Base-by-base conservation (phyloP, 164 flowering plant genomes). In the Paratinospora sagittata region DNA sequence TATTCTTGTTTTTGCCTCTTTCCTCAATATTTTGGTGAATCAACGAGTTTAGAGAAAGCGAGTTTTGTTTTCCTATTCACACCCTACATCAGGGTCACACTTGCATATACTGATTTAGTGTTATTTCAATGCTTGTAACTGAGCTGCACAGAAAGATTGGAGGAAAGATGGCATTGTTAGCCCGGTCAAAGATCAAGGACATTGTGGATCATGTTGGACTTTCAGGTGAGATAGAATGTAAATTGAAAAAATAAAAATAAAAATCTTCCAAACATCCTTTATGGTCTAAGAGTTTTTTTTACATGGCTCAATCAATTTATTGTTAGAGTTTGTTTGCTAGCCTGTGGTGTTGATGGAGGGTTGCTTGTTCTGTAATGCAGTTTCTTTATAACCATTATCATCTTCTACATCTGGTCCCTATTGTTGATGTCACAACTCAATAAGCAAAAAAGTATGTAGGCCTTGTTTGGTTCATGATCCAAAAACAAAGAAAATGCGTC, bases 181-280 rank as follows among this genome's bases (percentile, higher is more conserved):
- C 84, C 95, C 97, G 0, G 90, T 96, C 14, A 96, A 96, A 74
- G 77, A 90, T 76, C 97, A 96, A 80, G 97, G 97, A 65, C 78
- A 75, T 45, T 96, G 99, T 76, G 99, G 99, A 76, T 96, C 98
- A 78, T 96, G 98, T 91, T 96, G 99, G 99, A 91, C 98, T 30
- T 96, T 96, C 87, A 96, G 99, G 99, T 96, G 30, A 66, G 73
- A n/a, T 63, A n/a, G n/a, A n/a, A n/a, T n/a, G n/a, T n/a, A n/a
- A n/a, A n/a, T n/a, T n/a, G n/a, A n/a, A n/a, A n/a, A n/a, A n/a
- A n/a, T n/a, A n/a, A n/a, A n/a, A n/a, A n/a, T n/a, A n/a, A n/a
- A n/a, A n/a, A n/a, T n/a, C n/a, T n/a, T n/a, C n/a, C n/a, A n/a
- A n/a, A n/a, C n/a, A n/a, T n/a, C n/a, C n/a, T n/a, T n/a, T n/a